Conservation (phyloP, 2,329 filamentous ascomycete species). For the Diplodia seriata region DNA sequence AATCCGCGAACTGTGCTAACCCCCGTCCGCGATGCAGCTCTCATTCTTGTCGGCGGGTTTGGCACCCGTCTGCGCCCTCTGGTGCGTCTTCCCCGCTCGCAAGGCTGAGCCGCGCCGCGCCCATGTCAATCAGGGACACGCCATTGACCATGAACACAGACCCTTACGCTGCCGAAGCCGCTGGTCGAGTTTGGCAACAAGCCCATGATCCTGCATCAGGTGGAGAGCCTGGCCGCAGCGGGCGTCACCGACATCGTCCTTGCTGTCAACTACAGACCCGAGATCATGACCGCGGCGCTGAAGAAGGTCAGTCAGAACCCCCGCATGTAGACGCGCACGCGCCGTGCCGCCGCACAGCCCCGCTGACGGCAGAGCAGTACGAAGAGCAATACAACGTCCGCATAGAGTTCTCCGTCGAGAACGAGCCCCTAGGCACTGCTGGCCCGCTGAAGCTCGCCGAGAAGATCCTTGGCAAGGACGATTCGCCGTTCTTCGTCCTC, state of each 20-base stretch:
- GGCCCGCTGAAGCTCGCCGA: slow-evolving; percentile 96
- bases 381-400: slow-evolving; percentile 91
- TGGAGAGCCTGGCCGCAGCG: slow-evolving; percentile 89
- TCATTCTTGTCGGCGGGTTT: slow-evolving; percentile 99
- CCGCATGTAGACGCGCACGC: not conserved
- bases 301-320: slow-evolving; percentile 70
- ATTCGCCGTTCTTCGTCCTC: slow-evolving; percentile 94
- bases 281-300: slow-evolving; percentile 94
- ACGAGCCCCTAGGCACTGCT: slow-evolving; percentile 91
- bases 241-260: slow-evolving; percentile 98
- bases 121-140: slow-evolving; percentile 36
- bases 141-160: slow-evolving; percentile 62
- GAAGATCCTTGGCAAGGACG: slow-evolving; percentile 88
- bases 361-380: slow-evolving; percentile 62
- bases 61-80: slow-evolving; percentile 96
- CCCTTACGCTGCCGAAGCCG: slow-evolving; percentile 94
- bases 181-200: slow-evolving; percentile 98
- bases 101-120: slow-evolving; percentile 33
- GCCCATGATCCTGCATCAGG: slow-evolving; percentile 98
- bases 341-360: not conserved
- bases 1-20: slow-evolving; percentile 27
- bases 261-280: slow-evolving; percentile 97
- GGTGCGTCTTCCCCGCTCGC: slow-evolving; percentile 59
- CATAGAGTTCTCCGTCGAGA: slow-evolving; percentile 97
- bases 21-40: slow-evolving; percentile 63